These are phyloP conservation scores for Colletotrichum sp. DNA, from an alignment of 2,329 filamentous ascomycete species.

Conservation along the genomic window DNA sequence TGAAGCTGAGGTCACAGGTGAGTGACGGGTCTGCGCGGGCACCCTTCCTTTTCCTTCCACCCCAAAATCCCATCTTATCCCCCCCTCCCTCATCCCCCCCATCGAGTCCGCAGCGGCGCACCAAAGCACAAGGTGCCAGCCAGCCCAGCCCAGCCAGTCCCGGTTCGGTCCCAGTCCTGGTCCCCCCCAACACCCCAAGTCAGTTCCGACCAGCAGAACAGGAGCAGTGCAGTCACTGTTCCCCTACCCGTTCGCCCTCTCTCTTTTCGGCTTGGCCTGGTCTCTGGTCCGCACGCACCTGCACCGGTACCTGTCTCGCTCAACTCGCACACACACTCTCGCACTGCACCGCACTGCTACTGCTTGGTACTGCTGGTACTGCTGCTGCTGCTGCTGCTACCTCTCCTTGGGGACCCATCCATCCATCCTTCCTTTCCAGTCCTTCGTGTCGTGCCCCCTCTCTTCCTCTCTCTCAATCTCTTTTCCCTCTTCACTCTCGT, in stretches of 20 bases:
- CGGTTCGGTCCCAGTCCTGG: neutral
- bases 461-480: slow-evolving; percentile 24
- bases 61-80: slow-evolving; percentile 8
- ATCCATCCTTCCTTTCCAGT: slow-evolving; percentile 13
- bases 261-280: slow-evolving; percentile 8
- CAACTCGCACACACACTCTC: slow-evolving; percentile 12
- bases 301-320: slow-evolving; percentile 18
- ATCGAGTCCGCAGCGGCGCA: slow-evolving; percentile 14
- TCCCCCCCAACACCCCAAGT: neutral
- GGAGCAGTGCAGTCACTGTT: slow-evolving; percentile 14
- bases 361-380: neutral
- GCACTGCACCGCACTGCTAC: slow-evolving; percentile 6
- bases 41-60: neutral
- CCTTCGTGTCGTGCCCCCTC: slow-evolving; percentile 23
- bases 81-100: neutral
- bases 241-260: slow-evolving; percentile 1
- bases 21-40: slow-evolving; percentile 2
- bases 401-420: slow-evolving; percentile 20
- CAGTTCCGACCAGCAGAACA: neutral
- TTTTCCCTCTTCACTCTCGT: slow-evolving; percentile 17
- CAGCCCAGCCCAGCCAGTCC: slow-evolving; percentile 12
- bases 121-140: slow-evolving; percentile 5
- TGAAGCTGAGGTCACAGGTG: neutral
- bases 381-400: neutral
- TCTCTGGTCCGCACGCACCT: slow-evolving; percentile 17